Evolutionary conservation across 768 basidiomycete genomes (phyloP), one percentile per base, ranked within the genome.

Genomic region (Strobilomyces echinocephalus): DNA sequence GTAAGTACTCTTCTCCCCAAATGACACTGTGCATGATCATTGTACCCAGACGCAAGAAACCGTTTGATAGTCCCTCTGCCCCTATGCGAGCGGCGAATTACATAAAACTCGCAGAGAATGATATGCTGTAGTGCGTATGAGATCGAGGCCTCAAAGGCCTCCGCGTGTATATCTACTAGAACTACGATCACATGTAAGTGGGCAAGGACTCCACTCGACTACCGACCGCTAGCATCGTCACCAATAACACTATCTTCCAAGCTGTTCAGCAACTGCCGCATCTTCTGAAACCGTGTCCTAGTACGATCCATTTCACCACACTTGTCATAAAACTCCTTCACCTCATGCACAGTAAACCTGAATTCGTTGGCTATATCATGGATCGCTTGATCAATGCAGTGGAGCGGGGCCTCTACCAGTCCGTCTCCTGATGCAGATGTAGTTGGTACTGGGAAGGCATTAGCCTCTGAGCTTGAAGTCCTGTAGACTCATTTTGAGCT

Each of bases 51-150:
- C 84, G 84, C 58, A 80, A 84, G 39, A 90, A 88, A 63, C 82
- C 83, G 3, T 87, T 84, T 60, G 83, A 86, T 49, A 89, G 87
- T 57, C 91, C 91, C 24, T 82, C 88, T 20, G 91, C 91, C 9
- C 91, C 91, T 5, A 73, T 70, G n/a, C 78, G 90, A 58, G 83
- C 78, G 24, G 84, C 82, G 28, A 82, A 87, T 59, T 79, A 85
- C 63, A 84, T 84, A 56, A 69, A 83, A 21, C 69, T 88, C 43
- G 78, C 79, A 6, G 89, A 90, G 50, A 78, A 82, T 41, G 86
- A 88, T 57, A 60, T 76, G 38, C 62, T 64, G 57, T 69, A 68
- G 53, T 33, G 18, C 31, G 36, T 36, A 44, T 33, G 24, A 39
- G n/a, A n/a, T n/a, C n/a, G n/a, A n/a, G n/a, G n/a, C n/a, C n/a